phyloP scores from a whole-genome alignment of 1,284 basidiomycete genomes.

The Cutaneotrichosporon sp. region DNA sequence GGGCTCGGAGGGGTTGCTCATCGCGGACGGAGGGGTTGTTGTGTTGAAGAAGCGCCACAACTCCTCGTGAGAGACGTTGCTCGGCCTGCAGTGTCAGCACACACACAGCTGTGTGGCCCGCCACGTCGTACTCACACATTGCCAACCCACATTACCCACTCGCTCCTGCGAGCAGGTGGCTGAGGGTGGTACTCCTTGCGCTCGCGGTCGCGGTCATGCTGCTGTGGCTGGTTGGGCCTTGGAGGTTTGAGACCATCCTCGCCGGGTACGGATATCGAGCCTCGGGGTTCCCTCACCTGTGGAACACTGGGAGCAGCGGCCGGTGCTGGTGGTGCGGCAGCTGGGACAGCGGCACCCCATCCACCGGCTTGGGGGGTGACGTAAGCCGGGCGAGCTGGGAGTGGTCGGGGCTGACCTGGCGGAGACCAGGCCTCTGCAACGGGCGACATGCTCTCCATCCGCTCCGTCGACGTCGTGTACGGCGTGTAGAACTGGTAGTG shows the following conservation, averaged over 20 bases:
- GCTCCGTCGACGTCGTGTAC: slow-evolving; percentile 14
- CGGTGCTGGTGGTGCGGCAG: not conserved
- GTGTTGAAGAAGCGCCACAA: slow-evolving; percentile 80
- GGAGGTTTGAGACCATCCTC: slow-evolving; percentile 5
- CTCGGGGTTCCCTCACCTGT: slow-evolving; percentile 7
- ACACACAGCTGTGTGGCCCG: not conserved
- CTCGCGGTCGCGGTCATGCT: slow-evolving; percentile 28
- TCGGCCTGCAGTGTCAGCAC: slow-evolving; percentile 39
- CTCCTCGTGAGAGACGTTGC: slow-evolving; percentile 82
- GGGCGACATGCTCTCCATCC: slow-evolving; percentile 18
- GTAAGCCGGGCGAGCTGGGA: not conserved
- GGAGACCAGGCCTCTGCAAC: slow-evolving; percentile 20
- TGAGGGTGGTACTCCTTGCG: slow-evolving; percentile 54
- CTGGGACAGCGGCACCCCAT: not conserved
- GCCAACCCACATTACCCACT: slow-evolving; percentile 88
- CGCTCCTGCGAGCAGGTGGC: slow-evolving; percentile 66
- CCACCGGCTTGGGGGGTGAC: not conserved
- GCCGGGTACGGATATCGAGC: not conserved
- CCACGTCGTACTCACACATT: slow-evolving; percentile 47
- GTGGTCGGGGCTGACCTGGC: not conserved
- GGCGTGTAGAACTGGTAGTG: slow-evolving; percentile 24
- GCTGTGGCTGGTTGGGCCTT: not conserved
- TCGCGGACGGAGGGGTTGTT: slow-evolving; percentile 34
- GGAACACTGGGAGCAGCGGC: slow-evolving; percentile 2
- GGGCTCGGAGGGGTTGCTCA: slow-evolving; percentile 27